A percentile compares a stretch with the other conserved stretches of the same genome.
Evolutionary conservation across 2,329 filamentous ascomycete species (phyloP).

Genomic region (Dryadomyces quercus-mongolicae): DNA sequence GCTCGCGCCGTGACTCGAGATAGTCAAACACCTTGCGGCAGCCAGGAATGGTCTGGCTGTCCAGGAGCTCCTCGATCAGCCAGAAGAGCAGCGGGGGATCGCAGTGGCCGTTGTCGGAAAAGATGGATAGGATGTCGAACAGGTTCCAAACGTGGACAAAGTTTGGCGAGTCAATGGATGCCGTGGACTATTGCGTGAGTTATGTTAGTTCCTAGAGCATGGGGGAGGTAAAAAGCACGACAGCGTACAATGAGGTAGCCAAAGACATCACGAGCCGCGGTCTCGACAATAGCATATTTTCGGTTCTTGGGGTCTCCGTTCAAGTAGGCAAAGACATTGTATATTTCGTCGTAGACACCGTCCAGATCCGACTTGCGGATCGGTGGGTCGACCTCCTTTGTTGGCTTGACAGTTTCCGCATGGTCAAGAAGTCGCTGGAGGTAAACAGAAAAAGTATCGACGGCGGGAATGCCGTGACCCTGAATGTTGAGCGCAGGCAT

Average conservation of each 20-base stretch:
- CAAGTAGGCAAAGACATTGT: slow-evolving; percentile 22
- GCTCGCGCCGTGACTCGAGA: slow-evolving; percentile 82
- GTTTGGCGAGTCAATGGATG: slow-evolving; percentile 60
- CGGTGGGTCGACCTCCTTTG: slow-evolving; percentile 56
- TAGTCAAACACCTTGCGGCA: slow-evolving; percentile 91
- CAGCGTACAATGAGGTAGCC: slow-evolving; percentile 61
- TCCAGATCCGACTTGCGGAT: slow-evolving; percentile 58
- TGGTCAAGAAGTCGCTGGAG: slow-evolving; percentile 45
- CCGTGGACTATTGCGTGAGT: slow-evolving; percentile 45
- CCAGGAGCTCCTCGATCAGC: slow-evolving; percentile 87
- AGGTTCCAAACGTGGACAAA: slow-evolving; percentile 89
- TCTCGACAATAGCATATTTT: slow-evolving; percentile 66
- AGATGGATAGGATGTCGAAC: slow-evolving; percentile 78
- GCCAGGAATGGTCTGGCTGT: slow-evolving; percentile 87
- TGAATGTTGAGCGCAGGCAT: slow-evolving; percentile 38
- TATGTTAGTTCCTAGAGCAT: not conserved
- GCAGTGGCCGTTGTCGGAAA: slow-evolving; percentile 67
- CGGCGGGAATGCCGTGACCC: slow-evolving; percentile 37
- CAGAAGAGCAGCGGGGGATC: slow-evolving; percentile 77
- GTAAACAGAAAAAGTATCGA: slow-evolving; percentile 39
- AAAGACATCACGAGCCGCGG: slow-evolving; percentile 70
- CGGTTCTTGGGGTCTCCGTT: slow-evolving; percentile 31
- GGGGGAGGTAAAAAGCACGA: not conserved
- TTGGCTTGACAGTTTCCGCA: slow-evolving; percentile 46
- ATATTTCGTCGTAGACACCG: slow-evolving; percentile 32